A percentile compares a stretch with the other conserved stretches of the same genome.
These are phyloP conservation scores for Hypoxylon crocopeplum DNA, from an alignment of 495 filamentous ascomycete species.

Conservation along the genomic window DNA sequence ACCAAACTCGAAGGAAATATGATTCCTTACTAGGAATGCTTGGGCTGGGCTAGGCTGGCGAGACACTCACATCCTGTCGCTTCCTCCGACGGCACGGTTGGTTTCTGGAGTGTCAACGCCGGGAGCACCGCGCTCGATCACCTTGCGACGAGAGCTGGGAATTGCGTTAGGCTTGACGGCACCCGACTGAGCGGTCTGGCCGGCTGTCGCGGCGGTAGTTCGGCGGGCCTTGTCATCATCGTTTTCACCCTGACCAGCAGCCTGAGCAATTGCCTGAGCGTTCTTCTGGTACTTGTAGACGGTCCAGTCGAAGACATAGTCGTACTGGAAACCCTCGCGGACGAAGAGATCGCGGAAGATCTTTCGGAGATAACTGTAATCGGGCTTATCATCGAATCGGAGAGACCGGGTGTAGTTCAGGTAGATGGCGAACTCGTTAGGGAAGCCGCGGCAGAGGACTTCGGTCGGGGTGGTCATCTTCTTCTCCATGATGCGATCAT, in stretches of 20 bases:
- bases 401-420: slow-evolving; percentile 99
- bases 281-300: slow-evolving; percentile 99
- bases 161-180: slow-evolving; percentile 71
- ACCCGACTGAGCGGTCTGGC: slow-evolving; percentile 64
- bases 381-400: slow-evolving; percentile 99
- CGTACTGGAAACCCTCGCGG: slow-evolving; percentile 99
- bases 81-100: slow-evolving; percentile 87
- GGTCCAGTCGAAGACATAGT: slow-evolving; percentile 99
- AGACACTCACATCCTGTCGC: slow-evolving; percentile 99
- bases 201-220: slow-evolving; percentile 65
- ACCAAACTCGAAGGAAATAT: slow-evolving; percentile 85
- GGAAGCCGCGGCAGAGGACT: slow-evolving; percentile 98
- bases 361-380: slow-evolving; percentile 99
- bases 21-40: slow-evolving; percentile 95
- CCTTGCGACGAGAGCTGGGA: slow-evolving; percentile 82
- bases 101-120: slow-evolving; percentile 80
- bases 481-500: slow-evolving; percentile 99
- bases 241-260: slow-evolving; percentile 61
- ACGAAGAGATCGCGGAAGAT: slow-evolving; percentile 99
- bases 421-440: slow-evolving; percentile 99
- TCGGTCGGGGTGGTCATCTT: slow-evolving; percentile 99
- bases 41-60: slow-evolving; percentile 61
- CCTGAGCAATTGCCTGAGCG: slow-evolving; percentile 85
- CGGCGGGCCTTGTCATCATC: slow-evolving; percentile 75
- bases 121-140: slow-evolving; percentile 70